Evolutionary conservation across 2,329 filamentous ascomycete species (phyloP).

Genomic region (Cladorrhinum sp.): DNA sequence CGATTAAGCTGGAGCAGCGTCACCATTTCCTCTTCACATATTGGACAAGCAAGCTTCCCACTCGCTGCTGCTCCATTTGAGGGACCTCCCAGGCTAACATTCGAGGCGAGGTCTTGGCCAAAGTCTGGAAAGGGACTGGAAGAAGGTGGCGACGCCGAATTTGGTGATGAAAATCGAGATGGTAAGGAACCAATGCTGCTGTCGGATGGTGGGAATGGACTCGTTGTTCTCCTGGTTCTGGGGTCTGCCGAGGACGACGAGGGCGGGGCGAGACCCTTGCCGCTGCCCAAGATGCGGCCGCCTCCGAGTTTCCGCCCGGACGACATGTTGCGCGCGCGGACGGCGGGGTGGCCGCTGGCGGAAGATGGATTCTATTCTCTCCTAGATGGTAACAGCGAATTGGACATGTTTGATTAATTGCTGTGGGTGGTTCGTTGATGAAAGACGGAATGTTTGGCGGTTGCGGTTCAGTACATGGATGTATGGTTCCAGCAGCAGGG

Average conservation of each 20-base stretch:
- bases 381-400: not conserved
- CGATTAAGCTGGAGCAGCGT: slow-evolving; percentile 89
- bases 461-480: no score
- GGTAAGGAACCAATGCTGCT: slow-evolving; percentile 71
- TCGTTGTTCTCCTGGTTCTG: no score
- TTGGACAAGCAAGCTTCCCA: slow-evolving; percentile 83
- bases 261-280: not conserved
- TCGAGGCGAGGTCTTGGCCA: slow-evolving; percentile 74
- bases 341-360: no score
- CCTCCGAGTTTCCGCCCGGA: not conserved
- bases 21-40: slow-evolving; percentile 98
- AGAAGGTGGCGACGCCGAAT: slow-evolving; percentile 54
- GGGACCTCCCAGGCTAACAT: slow-evolving; percentile 64
- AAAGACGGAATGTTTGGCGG: no score
- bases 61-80: slow-evolving; percentile 56
- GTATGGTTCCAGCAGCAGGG: no score
- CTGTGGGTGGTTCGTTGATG: not conserved
- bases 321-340: not conserved
- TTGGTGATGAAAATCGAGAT: slow-evolving; percentile 55
- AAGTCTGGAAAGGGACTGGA: slow-evolving; percentile 66
- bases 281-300: not conserved
- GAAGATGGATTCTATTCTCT: no score
- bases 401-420: not conserved
- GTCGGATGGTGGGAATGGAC: not conserved
- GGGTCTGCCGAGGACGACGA: no score